These are phyloP conservation scores for Boechera stricta DNA, from an alignment of 345 rosid species.

Conservation along the genomic window DNA sequence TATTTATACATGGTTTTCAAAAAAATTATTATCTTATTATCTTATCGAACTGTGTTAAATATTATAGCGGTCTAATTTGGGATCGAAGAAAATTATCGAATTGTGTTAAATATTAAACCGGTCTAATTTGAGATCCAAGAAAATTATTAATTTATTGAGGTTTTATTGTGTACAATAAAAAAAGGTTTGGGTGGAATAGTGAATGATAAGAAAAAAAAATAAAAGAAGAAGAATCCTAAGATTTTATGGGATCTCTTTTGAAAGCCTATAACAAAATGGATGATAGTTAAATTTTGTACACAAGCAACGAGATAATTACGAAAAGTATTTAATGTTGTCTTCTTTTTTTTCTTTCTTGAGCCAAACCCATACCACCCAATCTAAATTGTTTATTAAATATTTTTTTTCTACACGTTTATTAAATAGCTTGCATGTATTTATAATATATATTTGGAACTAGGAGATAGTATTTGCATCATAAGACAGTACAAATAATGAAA, in stretches of 20 bases:
- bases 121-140: too few relatives aligned
- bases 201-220: constrained; percentile 7
- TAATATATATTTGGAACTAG: background rate
- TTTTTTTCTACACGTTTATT: background rate
- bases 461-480: background rate
- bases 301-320: constrained; percentile 25
- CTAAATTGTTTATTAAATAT: background rate
- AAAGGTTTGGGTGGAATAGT: background rate
- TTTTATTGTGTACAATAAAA: background rate
- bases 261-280: constrained; percentile 24
- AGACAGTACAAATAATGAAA: background rate
- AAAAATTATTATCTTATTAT: too few relatives aligned
- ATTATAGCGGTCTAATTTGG: too few relatives aligned
- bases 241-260: constrained; percentile 3
- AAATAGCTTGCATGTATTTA: background rate
- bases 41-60: too few relatives aligned
- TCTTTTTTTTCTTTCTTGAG: background rate
- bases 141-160: too few relatives aligned
- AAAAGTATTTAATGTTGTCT: constrained; percentile 12
- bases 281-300: constrained; percentile 39
- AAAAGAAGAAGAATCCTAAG: background rate
- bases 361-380: constrained; percentile 26
- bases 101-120: too few relatives aligned
- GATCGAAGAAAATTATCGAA: too few relatives aligned
- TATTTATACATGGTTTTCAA: too few relatives aligned